phyloP scores from a whole-genome alignment of 805 yeast species.

The Candida chauliodis region DNA sequence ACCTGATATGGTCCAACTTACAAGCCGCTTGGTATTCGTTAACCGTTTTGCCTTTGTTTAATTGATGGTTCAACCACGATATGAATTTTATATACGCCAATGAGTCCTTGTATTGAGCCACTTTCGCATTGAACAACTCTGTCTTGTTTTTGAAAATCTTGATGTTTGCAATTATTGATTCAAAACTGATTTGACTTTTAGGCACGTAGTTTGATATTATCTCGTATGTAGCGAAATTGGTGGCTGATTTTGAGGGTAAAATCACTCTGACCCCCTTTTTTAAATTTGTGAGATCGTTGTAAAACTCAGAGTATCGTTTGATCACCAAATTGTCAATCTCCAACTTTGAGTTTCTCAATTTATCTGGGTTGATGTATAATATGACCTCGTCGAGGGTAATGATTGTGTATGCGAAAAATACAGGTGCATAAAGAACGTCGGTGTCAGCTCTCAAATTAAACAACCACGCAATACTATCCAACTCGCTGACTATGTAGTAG shows the following conservation, averaged over 20 bases:
- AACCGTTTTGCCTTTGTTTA: conserved; percentile 37
- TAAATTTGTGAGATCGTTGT: conserved; percentile 46
- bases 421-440: conserved; percentile 84
- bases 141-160: conserved; percentile 73
- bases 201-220: conserved; percentile 28
- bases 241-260: conserved; percentile 27
- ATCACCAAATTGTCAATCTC: conserved; percentile 34
- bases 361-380: conserved; percentile 53
- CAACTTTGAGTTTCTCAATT: conserved; percentile 28
- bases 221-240: conserved; percentile 30
- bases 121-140: conserved; percentile 68
- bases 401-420: conserved; percentile 67
- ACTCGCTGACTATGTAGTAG: conserved; percentile 56
- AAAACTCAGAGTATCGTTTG: conserved; percentile 54
- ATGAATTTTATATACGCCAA: conserved; percentile 68
- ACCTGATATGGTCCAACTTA: conserved; percentile 54
- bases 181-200: conserved; percentile 19
- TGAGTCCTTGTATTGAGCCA: conserved; percentile 83
- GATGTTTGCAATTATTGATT: conserved; percentile 40
- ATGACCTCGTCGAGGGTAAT: conserved; percentile 31
- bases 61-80: conserved; percentile 73
- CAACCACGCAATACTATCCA: conserved; percentile 92
- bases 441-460: conserved; percentile 72
- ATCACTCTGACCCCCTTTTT: conserved; percentile 19
- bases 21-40: conserved; percentile 67